Percentiles rank a stretch among this genome's conserved stretches.
Conservation (phyloP, 805 yeast genomes). For the Peterozyma xylosa region DNA sequence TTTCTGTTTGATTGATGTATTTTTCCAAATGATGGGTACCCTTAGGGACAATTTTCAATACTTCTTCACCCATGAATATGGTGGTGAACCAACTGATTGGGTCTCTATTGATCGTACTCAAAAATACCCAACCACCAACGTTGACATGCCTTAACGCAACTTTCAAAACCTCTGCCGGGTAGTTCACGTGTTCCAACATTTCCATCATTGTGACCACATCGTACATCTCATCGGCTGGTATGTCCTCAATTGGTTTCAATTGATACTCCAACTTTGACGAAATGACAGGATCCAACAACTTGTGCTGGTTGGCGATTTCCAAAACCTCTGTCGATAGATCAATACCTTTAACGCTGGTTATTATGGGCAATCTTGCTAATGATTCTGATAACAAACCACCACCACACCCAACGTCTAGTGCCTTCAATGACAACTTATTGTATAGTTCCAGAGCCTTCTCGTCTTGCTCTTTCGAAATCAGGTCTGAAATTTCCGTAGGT, state of each 20-base stretch:
- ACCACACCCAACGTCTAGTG: constrained; percentile 93
- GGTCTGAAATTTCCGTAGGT: constrained; percentile 45
- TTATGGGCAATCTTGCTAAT: constrained; percentile 65
- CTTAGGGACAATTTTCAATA: constrained; percentile 74
- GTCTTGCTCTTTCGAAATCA: constrained; percentile 45
- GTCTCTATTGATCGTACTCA: constrained; percentile 91
- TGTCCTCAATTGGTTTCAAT: constrained; percentile 54
- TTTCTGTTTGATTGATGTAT: constrained; percentile 73
- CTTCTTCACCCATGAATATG: constrained; percentile 79
- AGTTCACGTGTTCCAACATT: constrained; percentile 88
- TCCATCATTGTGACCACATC: constrained; percentile 90
- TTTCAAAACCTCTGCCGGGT: constrained; percentile 67
- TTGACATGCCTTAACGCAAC: constrained; percentile 62
- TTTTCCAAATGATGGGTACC: constrained; percentile 90
- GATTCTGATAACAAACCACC: constrained; percentile 94
- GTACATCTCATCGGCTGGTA: constrained; percentile 36
- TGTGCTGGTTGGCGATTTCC: constrained; percentile 70
- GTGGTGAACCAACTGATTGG: constrained; percentile 86
- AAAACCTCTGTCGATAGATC: constrained; percentile 83
- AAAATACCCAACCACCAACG: constrained; percentile 77
- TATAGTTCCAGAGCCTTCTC: constrained; percentile 30
- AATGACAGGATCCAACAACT: constrained; percentile 55
- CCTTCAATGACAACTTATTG: constrained; percentile 32
- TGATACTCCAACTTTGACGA: constrained; percentile 50
- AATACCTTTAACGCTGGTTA: constrained; percentile 64